A percentile compares a stretch with the other conserved stretches of the same genome.
phyloP scores from a whole-genome alignment of 495 filamentous ascomycete species.

The Mytilinidion resinicola region DNA sequence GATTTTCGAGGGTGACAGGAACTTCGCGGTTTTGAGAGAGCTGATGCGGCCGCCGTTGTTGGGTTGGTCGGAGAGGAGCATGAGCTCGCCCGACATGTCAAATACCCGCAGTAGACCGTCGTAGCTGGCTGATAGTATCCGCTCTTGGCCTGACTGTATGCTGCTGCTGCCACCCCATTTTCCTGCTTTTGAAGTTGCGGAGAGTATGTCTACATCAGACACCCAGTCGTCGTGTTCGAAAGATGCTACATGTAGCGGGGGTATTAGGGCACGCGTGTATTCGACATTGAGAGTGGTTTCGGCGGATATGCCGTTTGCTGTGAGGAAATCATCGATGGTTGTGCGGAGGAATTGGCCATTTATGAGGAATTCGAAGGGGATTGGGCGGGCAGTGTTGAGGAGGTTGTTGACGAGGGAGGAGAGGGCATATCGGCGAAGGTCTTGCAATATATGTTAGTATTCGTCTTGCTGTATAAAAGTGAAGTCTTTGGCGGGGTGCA shows the following conservation, averaged over 20 bases:
- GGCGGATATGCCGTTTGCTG: conserved; percentile 73
- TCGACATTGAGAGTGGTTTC: conserved; percentile 83
- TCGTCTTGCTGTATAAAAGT: not conserved
- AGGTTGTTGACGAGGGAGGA: conserved; percentile 92
- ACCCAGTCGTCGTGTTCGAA: conserved; percentile 98
- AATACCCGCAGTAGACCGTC: conserved; percentile 84
- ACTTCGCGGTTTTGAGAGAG: conserved; percentile 72
- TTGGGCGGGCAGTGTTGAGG: conserved; percentile 65
- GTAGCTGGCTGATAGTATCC: conserved; percentile 83
- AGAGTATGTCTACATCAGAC: conserved; percentile 80
- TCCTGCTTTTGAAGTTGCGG: conserved; percentile 55
- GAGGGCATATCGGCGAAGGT: conserved; percentile 80
- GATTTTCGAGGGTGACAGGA: conserved; percentile 66
- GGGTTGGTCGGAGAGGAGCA: conserved; percentile 60
- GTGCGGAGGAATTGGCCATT: conserved; percentile 85
- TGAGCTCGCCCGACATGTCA: conserved; percentile 73
- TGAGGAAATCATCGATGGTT: conserved; percentile 83
- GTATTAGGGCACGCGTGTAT: conserved; percentile 86
- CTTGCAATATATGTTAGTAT: conserved; percentile 37
- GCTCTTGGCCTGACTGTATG: conserved; percentile 48
- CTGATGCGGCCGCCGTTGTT: conserved; percentile 64
- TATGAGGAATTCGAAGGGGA: conserved; percentile 94
- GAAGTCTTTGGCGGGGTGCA: too few relatives aligned
- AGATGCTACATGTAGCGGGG: conserved; percentile 74
- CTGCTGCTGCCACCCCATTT: conserved; percentile 44